Evolutionary conservation across 805 yeast genomes (phyloP).

Genomic region (Pichia exigua): DNA sequence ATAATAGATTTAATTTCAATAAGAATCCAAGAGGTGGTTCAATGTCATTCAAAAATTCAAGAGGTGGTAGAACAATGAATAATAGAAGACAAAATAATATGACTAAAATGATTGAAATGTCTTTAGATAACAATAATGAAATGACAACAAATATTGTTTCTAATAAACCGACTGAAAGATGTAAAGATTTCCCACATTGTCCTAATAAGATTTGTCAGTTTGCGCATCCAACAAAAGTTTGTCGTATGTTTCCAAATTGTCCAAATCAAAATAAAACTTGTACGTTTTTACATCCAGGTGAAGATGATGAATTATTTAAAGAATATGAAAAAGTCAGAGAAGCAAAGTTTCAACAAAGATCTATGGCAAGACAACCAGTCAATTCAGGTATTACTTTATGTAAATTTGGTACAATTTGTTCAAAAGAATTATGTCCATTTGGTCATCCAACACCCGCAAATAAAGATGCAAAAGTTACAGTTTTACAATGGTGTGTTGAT

Average conservation of each 20-base stretch:
- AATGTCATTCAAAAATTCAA: slow-evolving; percentile 1
- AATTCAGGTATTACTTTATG: slow-evolving; percentile 50
- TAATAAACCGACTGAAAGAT: slow-evolving; percentile 50
- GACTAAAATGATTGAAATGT: slow-evolving; percentile 26
- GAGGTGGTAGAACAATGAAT: slow-evolving; percentile 2
- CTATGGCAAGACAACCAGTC: slow-evolving; percentile 2
- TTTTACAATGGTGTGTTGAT: slow-evolving; percentile 68
- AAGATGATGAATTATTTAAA: slow-evolving; percentile 66
- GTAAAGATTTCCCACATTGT: slow-evolving; percentile 67
- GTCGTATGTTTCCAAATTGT: slow-evolving; percentile 72
- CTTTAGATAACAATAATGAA: slow-evolving; percentile 21
- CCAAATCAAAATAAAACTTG: slow-evolving; percentile 77
- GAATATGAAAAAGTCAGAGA: slow-evolving; percentile 55
- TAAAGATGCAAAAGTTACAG: slow-evolving; percentile 59
- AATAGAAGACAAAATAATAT: slow-evolving; percentile 7
- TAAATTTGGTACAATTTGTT: slow-evolving; percentile 68
- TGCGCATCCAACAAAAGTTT: slow-evolving; percentile 73
- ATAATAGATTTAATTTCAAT: slow-evolving; percentile 5
- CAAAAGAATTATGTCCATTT: slow-evolving; percentile 74
- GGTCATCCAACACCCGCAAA: slow-evolving; percentile 91
- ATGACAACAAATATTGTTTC: slow-evolving; percentile 30
- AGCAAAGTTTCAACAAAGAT: slow-evolving; percentile 5
- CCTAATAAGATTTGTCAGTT: slow-evolving; percentile 55
- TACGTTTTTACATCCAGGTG: slow-evolving; percentile 74
- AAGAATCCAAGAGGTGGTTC: slow-evolving; percentile 1